Evolutionary conservation across 192 early-diverging fungal genomes (phyloP).

Genomic region (Ramicandelaber brevisporus): DNA sequence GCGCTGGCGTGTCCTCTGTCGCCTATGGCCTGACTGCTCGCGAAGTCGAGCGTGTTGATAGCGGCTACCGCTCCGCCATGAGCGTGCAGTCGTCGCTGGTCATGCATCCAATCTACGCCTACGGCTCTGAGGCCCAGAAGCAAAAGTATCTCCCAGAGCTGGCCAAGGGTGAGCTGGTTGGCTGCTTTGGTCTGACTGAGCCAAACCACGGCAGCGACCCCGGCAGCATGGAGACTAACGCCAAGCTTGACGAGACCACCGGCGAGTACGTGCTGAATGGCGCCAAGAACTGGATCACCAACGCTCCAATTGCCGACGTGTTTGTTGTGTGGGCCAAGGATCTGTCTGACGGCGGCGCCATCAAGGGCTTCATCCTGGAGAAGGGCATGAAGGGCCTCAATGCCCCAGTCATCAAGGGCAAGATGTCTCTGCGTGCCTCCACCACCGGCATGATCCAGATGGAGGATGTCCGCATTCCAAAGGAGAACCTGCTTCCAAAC

Average conservation of each 20-base stretch:
- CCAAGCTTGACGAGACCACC: constrained; percentile 37
- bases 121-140: constrained; percentile 68
- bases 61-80: constrained; percentile 95
- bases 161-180: constrained; percentile 68
- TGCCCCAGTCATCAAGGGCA: constrained; percentile 79
- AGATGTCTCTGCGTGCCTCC: constrained; percentile 83
- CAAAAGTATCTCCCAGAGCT: constrained; percentile 76
- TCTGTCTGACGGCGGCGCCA: constrained; percentile 38
- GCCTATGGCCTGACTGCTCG: constrained; percentile 90
- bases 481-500: constrained; percentile 75
- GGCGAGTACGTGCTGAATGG: constrained; percentile 59
- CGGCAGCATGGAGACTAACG: constrained; percentile 74
- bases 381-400: constrained; percentile 81
- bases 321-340: constrained; percentile 93
- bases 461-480: constrained; percentile 86
- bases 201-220: constrained; percentile 96
- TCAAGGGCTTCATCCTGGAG: constrained; percentile 87
- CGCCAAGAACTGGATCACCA: constrained; percentile 97
- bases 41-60: constrained; percentile 88
- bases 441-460: constrained; percentile 96
- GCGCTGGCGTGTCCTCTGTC: constrained; percentile 87
- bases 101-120: constrained; percentile 94
- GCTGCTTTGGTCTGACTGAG: constrained; percentile 89
- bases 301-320: constrained; percentile 90
- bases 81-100: constrained; percentile 95